Evolutionary conservation across 805 yeast genomes (phyloP), one percentile per base, ranked within the genome.

Genomic region (Candida saitoana): DNA sequence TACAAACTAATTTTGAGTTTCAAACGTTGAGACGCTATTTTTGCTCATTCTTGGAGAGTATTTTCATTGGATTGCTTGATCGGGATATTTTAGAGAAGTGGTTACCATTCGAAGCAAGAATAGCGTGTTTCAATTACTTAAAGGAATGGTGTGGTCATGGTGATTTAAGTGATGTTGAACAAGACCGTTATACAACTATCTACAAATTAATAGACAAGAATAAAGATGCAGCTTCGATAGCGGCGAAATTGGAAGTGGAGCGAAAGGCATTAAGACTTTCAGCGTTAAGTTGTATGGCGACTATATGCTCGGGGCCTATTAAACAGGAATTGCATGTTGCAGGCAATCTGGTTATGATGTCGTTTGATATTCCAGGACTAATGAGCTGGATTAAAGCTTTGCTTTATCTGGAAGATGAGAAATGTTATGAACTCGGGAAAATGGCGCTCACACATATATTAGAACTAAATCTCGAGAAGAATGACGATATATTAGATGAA

Each of bases 131-230:
- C 65, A 78, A 81, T 36, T 84, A 78, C 53, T 67, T 93, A 43
- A 90, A 86, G 49, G 95, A 87, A 57, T 93, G 99, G 99, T 89
- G 96, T 59, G 96, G 95, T 0, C 80, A 79, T 60, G 97, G 98
- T 2, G 82, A 78, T 40, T 69, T 80, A 18, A 73, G 78, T 6
- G 56, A 69, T 1, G 55, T 81, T 2, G 77, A 88, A 2, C 80
- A 79, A 22, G 84, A 83, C 33, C 69, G 96, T 35, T 88, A 88
- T 49, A 57, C 65, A 3, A 50, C 62, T 1, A 82, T 82, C 79
- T 70, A 79, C 14, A 67, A 67, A 33, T 67, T 62, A 9, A 63
- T 67, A 40, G 70, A 62, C 49, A 53, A 55, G 6, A 55, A 56
- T 51, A 71, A 56, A 45, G 77, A 63, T 36, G 61, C 62, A 6